A percentile compares a stretch with the other conserved stretches of the same genome.
Evolutionary conservation across 2,329 filamentous ascomycete species (phyloP).

Genomic region (Davidsoniella neocaledoniae): DNA sequence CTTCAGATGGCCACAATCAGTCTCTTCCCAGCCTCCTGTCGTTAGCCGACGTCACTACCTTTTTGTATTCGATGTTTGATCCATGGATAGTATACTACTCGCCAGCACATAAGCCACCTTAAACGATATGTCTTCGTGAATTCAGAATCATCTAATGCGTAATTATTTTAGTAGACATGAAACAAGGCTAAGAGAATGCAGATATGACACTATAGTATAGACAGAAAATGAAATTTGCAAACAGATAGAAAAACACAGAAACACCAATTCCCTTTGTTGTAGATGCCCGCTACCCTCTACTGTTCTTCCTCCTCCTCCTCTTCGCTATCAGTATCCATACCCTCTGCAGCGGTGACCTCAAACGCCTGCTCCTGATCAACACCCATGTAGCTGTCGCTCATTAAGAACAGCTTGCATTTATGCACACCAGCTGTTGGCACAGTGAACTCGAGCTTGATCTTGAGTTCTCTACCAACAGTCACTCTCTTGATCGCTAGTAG

Average conservation of each 20-base stretch:
- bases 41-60: no score
- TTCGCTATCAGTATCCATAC: constrained; percentile 86
- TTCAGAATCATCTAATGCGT: no score
- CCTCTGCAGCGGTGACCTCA: constrained; percentile 69
- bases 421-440: constrained; percentile 73
- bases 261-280: background rate
- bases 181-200: background rate
- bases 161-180: no score
- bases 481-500: constrained; percentile 89
- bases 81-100: no score
- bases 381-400: constrained; percentile 93
- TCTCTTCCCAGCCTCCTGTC: no score
- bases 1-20: no score
- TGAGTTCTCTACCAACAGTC: constrained; percentile 63
- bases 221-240: background rate
- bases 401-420: constrained; percentile 78
- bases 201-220: no score
- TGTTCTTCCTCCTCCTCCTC: constrained; percentile 44
- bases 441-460: constrained; percentile 71
- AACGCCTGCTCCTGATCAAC: constrained; percentile 93
- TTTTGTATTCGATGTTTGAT: no score
- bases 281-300: constrained; percentile 18
- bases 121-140: no score
- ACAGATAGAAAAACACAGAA: background rate
- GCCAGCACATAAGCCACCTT: no score